Conservation (phyloP, 768 basidiomycete species). For the Suillus fuscotomentosus region DNA sequence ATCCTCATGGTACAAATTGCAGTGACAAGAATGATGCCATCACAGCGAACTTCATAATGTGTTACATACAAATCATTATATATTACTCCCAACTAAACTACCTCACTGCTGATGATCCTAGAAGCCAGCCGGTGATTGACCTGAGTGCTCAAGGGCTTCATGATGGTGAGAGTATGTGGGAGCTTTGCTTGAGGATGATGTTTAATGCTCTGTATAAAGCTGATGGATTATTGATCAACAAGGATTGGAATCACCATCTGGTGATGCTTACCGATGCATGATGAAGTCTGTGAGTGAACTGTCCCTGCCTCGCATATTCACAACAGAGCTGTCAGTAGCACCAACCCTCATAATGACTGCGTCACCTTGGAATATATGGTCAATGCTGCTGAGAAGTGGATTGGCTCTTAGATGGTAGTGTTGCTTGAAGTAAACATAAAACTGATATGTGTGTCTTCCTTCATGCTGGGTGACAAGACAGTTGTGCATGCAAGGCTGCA, state of each 20-base stretch:
- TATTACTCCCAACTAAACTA: neutral
- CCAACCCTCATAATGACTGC: conserved; percentile 8
- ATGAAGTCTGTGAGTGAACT: conserved; percentile 9
- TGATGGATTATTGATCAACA: neutral
- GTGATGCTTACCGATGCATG: conserved; percentile 3
- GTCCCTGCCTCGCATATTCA: conserved; percentile 10
- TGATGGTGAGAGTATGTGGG: neutral
- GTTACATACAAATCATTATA: neutral
- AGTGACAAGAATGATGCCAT: neutral
- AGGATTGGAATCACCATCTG: neutral
- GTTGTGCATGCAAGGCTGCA: neutral
- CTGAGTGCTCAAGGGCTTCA: neutral
- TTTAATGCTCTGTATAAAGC: neutral
- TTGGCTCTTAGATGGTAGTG: conserved; percentile 7
- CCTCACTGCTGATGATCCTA: neutral
- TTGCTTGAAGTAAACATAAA: conserved; percentile 10
- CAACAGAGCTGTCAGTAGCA: neutral
- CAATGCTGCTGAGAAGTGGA: neutral
- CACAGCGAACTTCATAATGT: neutral
- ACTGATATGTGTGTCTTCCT: neutral
- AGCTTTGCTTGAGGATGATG: neutral
- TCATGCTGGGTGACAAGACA: too few species aligned
- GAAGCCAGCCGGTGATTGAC: neutral
- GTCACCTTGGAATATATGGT: neutral
- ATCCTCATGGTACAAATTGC: too few species aligned